A percentile compares a stretch with the other conserved stretches of the same genome.
Evolutionary conservation across 1,284 basidiomycete species (phyloP).

Genomic region (Rhodotorula sp.): DNA sequence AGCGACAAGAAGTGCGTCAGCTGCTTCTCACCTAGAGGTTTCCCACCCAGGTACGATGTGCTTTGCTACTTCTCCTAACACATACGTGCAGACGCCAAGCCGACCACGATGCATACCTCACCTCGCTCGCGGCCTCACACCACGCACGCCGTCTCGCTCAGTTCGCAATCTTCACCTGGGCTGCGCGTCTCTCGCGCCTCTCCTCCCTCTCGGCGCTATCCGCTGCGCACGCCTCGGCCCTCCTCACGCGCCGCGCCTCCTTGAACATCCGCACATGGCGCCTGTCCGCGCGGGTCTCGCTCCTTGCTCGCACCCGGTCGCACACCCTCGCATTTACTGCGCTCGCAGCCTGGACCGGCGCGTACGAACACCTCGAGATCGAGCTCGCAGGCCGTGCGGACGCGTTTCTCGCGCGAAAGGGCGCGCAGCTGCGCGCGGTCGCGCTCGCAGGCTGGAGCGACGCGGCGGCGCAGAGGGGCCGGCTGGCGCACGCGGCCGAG

Average conservation of each 20-base stretch:
- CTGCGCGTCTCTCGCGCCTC: not conserved
- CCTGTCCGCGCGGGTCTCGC: constrained; percentile 4
- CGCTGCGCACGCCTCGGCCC: not conserved
- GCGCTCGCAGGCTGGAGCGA: constrained; percentile 9
- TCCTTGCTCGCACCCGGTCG: not conserved
- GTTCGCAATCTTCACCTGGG: not conserved
- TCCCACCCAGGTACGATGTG: not conserved
- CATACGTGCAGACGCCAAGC: not conserved
- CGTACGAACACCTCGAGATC: constrained; percentile 10
- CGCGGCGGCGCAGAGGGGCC: not conserved
- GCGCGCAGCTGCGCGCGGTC: not conserved
- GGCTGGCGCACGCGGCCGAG: not conserved
- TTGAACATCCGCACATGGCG: not conserved
- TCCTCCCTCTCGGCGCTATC: not conserved
- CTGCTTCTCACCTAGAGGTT: too few relatives aligned
- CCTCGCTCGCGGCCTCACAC: constrained; percentile 5
- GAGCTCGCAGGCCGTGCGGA: not conserved
- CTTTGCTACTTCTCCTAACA: too few relatives aligned
- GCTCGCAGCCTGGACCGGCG: constrained; percentile 7
- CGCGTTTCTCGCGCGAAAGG: not conserved
- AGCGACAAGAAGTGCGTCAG: constrained; percentile 6
- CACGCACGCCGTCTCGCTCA: not conserved
- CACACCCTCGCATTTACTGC: not conserved
- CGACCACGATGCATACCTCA: not conserved
- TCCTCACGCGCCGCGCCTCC: not conserved